Base-by-base conservation (phyloP, 352 stramenopile genomes). In the Pythium aristosporum region DNA sequence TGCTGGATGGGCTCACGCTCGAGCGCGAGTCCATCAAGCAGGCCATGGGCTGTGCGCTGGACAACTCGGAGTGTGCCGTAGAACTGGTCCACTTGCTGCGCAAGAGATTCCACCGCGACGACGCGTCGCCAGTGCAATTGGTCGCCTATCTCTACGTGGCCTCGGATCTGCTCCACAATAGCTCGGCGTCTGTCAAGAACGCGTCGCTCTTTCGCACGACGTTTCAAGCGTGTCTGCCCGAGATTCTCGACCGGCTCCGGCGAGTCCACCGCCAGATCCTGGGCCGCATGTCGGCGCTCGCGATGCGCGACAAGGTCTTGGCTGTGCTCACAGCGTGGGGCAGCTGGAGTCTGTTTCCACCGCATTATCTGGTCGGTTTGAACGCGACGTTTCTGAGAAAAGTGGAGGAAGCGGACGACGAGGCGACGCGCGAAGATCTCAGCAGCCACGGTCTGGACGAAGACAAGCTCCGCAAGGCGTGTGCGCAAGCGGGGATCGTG, bases 101-200 rank as follows among this genome's bases (percentile, higher is more conserved):
- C 12, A 63, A 77, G 34, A 69, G 67, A 15, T 90, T 91, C 56
- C 73, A 80, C 20, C 60, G 63, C 4, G 57, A 77, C 0, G 63
- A 73, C 0, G 72, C 58, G 4, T 81, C 75, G 16, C 70, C 76
- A 3, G 65, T 89, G 28, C 64, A 77, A 8, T 74, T 88, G 13
- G 62, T 96, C 57, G 85, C 73, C 12, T 74, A 83, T 25, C 60
- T 97, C 50, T 96, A 91, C 57, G 74, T 96, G 57, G 71, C 89
- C 11, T 96, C 88, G 13, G 90, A 97, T 56, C 87, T 97, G 43
- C 72, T 97, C 36, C 87, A 96, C 76, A 97, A 97, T 61, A 94
- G 85, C 59, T 94, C 82, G 16, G 90, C 88, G 30, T 73, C 80
- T 13, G 80, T 96, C 46, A 92, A 94, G 69, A 96, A 96, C 53